Evolutionary conservation across 2,329 filamentous ascomycete genomes (phyloP).

Genomic region (Cladosporium sp.): DNA sequence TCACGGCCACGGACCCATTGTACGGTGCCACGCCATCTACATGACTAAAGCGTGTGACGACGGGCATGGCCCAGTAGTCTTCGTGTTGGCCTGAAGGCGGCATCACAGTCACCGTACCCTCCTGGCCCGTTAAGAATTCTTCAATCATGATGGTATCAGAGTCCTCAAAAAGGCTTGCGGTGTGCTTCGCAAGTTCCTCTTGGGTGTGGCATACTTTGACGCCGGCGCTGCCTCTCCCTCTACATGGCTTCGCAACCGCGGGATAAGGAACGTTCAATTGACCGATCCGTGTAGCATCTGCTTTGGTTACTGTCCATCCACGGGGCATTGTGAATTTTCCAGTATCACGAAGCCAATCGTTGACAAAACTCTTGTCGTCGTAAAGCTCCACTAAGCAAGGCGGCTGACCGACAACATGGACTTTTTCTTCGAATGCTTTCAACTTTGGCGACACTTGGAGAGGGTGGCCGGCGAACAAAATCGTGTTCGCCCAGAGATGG

Average conservation of each 20-base stretch:
- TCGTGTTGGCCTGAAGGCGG: conserved; percentile 34
- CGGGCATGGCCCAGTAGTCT: conserved; percentile 42
- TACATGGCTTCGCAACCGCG: conserved; percentile 45
- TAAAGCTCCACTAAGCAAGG: conserved; percentile 45
- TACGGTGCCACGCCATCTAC: conserved; percentile 45
- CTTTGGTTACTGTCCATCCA: conserved; percentile 15
- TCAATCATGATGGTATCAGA: conserved; percentile 43
- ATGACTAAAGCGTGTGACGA: conserved; percentile 47
- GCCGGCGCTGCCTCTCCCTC: conserved; percentile 47
- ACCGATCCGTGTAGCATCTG: neutral
- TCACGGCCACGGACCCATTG: conserved; percentile 46
- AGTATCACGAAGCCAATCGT: conserved; percentile 36
- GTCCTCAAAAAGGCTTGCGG: conserved; percentile 31
- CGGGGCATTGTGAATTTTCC: conserved; percentile 16
- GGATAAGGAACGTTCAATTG: conserved; percentile 35
- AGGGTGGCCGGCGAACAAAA: conserved; percentile 46
- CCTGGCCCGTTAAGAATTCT: conserved; percentile 45
- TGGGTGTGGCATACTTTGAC: conserved; percentile 42
- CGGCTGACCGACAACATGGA: conserved; percentile 44
- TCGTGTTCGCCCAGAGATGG: conserved; percentile 49
- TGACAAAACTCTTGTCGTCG: conserved; percentile 49
- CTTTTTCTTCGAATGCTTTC: conserved; percentile 22
- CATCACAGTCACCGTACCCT: conserved; percentile 51
- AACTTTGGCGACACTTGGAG: conserved; percentile 40
- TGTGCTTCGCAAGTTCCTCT: conserved; percentile 33